phyloP scores from a whole-genome alignment of 306 rosid species.

The Cucumis cinereus region DNA sequence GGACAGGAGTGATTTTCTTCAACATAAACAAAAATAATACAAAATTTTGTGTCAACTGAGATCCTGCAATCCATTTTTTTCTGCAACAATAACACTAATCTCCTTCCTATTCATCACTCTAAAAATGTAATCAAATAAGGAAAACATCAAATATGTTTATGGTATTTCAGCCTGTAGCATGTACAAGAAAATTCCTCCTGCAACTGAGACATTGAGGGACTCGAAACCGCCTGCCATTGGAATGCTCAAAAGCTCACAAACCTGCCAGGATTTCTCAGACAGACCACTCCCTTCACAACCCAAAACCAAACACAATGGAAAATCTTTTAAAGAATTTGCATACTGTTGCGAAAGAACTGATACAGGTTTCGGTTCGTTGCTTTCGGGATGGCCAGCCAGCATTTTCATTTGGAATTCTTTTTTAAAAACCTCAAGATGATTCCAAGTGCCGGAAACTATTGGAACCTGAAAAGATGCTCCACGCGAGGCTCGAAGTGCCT shows the following conservation, averaged over 20 bases:
- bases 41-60: neutral
- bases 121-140: neutral
- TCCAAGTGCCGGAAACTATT: conserved; percentile 64
- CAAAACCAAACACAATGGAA: conserved; percentile 63
- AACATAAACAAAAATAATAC: too few relatives aligned
- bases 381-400: conserved; percentile 71
- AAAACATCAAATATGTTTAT: neutral
- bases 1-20: too few relatives aligned
- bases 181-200: conserved; percentile 92
- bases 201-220: conserved; percentile 93
- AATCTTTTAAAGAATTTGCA: conserved; percentile 31
- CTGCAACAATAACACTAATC: neutral
- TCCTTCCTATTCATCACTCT: neutral
- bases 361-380: conserved; percentile 29
- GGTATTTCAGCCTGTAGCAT: conserved; percentile 37
- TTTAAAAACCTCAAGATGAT: conserved; percentile 39
- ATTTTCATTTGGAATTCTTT: conserved; percentile 48
- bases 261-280: conserved; percentile 39
- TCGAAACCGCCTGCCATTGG: conserved; percentile 82
- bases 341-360: conserved; percentile 37
- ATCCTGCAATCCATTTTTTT: neutral
- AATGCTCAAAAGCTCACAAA: conserved; percentile 82
- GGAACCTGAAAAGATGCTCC: conserved; percentile 94
- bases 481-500: conserved; percentile 91
- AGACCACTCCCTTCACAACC: conserved; percentile 93